Percentiles rank a stretch among this genome's conserved stretches.
These are phyloP conservation scores for Pythium diclinum DNA, from an alignment of 352 stramenopile species.

Conservation along the genomic window DNA sequence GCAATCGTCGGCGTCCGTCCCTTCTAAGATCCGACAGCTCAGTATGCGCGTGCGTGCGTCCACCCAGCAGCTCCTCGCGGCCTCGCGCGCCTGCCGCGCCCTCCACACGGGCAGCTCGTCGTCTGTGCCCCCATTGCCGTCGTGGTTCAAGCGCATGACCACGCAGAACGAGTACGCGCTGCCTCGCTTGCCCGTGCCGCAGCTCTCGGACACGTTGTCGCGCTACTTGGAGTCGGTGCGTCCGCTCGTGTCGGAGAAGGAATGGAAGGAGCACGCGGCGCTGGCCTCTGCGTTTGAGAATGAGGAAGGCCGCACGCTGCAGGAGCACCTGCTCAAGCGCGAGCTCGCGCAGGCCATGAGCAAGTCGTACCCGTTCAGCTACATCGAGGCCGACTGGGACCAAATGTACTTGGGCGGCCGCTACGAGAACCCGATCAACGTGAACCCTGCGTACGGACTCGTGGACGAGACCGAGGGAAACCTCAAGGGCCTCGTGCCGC, in stretches of 20 bases:
- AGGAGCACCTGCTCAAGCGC: slow-evolving; percentile 40
- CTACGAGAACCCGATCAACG: slow-evolving; percentile 89
- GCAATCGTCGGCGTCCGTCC: not conserved
- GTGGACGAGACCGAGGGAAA: slow-evolving; percentile 79
- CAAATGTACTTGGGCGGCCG: slow-evolving; percentile 89
- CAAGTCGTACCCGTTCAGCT: slow-evolving; percentile 89
- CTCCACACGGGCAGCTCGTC: slow-evolving; percentile 12
- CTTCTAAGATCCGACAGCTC: not conserved
- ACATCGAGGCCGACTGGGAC: slow-evolving; percentile 92
- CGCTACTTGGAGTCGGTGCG: slow-evolving; percentile 58
- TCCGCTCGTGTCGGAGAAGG: slow-evolving; percentile 47
- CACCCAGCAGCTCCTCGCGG: slow-evolving; percentile 18
- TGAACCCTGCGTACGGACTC: slow-evolving; percentile 88
- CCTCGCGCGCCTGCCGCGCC: slow-evolving; percentile 14
- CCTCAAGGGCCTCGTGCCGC: slow-evolving; percentile 59
- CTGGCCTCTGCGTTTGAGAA: slow-evolving; percentile 46
- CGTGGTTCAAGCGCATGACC: slow-evolving; percentile 40
- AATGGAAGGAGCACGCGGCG: slow-evolving; percentile 50
- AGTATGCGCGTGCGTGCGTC: slow-evolving; percentile 23
- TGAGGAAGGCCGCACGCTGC: slow-evolving; percentile 31
- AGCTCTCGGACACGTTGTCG: slow-evolving; percentile 68
- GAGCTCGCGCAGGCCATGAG: slow-evolving; percentile 73
- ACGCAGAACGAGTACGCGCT: slow-evolving; percentile 40
- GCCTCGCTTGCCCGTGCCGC: slow-evolving; percentile 66
- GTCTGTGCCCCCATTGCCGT: slow-evolving; percentile 17